Evolutionary conservation across 768 basidiomycete species (phyloP).

Genomic region (Boletales sp.): DNA sequence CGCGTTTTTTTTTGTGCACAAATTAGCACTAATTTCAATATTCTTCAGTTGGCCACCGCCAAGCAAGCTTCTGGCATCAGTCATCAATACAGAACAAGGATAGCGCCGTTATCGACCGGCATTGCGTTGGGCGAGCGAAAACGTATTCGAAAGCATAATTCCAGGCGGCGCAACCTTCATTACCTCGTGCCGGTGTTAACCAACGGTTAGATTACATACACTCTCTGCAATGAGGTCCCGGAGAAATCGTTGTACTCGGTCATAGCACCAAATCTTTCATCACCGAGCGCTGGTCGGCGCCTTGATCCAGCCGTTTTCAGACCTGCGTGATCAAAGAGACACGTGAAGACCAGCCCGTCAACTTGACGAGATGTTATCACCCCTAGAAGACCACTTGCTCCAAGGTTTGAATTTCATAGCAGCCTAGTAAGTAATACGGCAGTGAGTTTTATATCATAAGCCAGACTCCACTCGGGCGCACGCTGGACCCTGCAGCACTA

Average conservation of each 20-base stretch:
- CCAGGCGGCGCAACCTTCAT: slow-evolving; percentile 17
- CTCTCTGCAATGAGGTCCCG: slow-evolving; percentile 18
- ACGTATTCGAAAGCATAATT: slow-evolving; percentile 8
- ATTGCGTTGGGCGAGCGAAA: slow-evolving; percentile 11
- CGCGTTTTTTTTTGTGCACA: slow-evolving; percentile 5
- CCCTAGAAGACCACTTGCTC: slow-evolving; percentile 30
- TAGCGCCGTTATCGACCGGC: slow-evolving; percentile 13
- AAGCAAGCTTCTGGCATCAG: slow-evolving; percentile 12
- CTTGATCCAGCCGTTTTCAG: slow-evolving; percentile 34
- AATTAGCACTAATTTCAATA: slow-evolving; percentile 13
- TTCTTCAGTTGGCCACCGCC: slow-evolving; percentile 11
- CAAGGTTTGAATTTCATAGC: slow-evolving; percentile 37
- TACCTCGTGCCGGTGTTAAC: slow-evolving; percentile 21
- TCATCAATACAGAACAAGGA: slow-evolving; percentile 13
- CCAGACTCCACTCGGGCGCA: slow-evolving; percentile 12
- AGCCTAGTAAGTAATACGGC: slow-evolving; percentile 24
- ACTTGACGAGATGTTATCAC: slow-evolving; percentile 16
- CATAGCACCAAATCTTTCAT: slow-evolving; percentile 33
- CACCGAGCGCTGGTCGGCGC: slow-evolving; percentile 32
- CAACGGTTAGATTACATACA: slow-evolving; percentile 24
- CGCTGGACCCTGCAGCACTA: slow-evolving; percentile 22
- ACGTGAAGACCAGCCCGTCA: slow-evolving; percentile 22
- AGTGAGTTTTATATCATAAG: slow-evolving; percentile 8
- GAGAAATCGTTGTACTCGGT: slow-evolving; percentile 10
- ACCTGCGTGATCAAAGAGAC: slow-evolving; percentile 22